Conservation (phyloP, 805 yeast species). For the Phaffomyces thermotolerans region DNA sequence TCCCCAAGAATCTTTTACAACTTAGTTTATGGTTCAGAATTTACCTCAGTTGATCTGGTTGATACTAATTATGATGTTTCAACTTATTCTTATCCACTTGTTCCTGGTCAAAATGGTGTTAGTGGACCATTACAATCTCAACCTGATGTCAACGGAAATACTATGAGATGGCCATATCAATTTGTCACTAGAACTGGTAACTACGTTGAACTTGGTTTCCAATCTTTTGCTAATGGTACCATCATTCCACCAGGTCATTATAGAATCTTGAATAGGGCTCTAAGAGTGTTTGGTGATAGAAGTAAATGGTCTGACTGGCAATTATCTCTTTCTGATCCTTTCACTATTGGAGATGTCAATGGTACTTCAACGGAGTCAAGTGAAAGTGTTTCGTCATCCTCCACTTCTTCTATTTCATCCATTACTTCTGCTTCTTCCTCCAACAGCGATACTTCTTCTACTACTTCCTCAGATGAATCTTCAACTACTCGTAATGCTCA, state of each 20-base stretch:
- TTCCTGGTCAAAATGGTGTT: constrained; percentile 7
- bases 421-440: not conserved
- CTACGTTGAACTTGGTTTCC: constrained; percentile 1
- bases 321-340: constrained; percentile 5
- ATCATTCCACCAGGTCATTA: constrained; percentile 9
- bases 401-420: not conserved
- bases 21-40: constrained; percentile 9
- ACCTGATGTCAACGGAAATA: constrained; percentile 1
- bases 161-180: constrained; percentile 5
- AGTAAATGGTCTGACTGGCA: constrained; percentile 8
- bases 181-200: not conserved
- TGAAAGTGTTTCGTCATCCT: not conserved
- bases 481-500: not conserved
- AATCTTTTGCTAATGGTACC: constrained; percentile 8
- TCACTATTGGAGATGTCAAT: not conserved
- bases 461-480: not conserved
- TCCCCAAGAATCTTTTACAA: constrained; percentile 7
- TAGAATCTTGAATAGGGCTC: constrained; percentile 8
- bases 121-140: constrained; percentile 3
- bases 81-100: constrained; percentile 5
- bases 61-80: constrained; percentile 8
- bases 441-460: not conserved
- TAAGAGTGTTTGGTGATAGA: constrained; percentile 8
- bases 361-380: not conserved
- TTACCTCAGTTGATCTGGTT: constrained; percentile 11